Percentiles rank a stretch among this genome's conserved stretches.
phyloP scores from a whole-genome alignment of 1,139 yeast species.

The Yamadazyma taylorii region DNA sequence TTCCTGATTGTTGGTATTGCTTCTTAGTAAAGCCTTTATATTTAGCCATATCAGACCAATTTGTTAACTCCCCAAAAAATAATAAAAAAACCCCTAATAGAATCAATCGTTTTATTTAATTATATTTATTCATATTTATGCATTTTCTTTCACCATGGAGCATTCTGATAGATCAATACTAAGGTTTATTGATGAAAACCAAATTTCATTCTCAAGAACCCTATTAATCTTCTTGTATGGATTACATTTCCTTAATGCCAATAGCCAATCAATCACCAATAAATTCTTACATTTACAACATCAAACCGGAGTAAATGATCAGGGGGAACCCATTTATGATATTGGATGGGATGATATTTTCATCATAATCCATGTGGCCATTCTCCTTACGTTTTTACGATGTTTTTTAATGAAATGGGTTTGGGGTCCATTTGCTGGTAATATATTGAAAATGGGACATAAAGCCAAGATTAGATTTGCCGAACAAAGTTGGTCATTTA shows the following conservation, averaged over 20 bases:
- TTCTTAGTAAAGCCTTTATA: neutral
- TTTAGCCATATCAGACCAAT: too few species aligned
- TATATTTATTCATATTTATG: neutral
- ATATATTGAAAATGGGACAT: slow-evolving; percentile 44
- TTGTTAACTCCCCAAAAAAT: too few species aligned
- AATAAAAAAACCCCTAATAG: too few species aligned
- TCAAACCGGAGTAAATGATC: slow-evolving; percentile 22
- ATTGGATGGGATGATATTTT: slow-evolving; percentile 59
- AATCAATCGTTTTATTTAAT: too few species aligned
- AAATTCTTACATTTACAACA: slow-evolving; percentile 56
- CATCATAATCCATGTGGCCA: slow-evolving; percentile 55
- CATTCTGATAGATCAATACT: neutral
- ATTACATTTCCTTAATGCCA: slow-evolving; percentile 23
- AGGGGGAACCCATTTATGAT: slow-evolving; percentile 41
- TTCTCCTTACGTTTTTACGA: slow-evolving; percentile 59
- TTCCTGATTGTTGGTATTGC: too few species aligned
- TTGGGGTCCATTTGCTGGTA: slow-evolving; percentile 57
- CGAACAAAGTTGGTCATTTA: slow-evolving; percentile 81
- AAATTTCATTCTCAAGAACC: slow-evolving; percentile 34
- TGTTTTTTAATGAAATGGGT: slow-evolving; percentile 58
- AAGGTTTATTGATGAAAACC: slow-evolving; percentile 36
- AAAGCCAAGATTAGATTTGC: slow-evolving; percentile 68
- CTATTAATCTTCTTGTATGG: slow-evolving; percentile 30
- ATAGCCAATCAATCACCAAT: slow-evolving; percentile 25
- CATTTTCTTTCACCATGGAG: neutral